Evolutionary conservation across 2,329 filamentous ascomycete species (phyloP), one percentile per base, ranked within the genome.

Genomic region (Gaeumannomyces sp.): DNA sequence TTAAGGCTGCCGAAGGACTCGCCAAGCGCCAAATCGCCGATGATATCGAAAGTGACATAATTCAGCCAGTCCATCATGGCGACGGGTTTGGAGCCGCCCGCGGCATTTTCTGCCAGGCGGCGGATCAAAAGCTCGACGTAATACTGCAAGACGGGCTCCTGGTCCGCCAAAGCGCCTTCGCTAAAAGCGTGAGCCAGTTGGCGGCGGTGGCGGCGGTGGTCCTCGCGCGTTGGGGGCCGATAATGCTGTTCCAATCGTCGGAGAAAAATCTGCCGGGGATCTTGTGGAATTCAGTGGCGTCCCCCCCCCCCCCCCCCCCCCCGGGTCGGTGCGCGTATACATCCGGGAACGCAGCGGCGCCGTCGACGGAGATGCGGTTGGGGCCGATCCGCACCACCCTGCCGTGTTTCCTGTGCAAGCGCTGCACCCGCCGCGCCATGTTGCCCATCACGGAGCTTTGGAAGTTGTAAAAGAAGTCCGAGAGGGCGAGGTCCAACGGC

Each of bases 381-480:
- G 79, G 79, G 5, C 72, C 73, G 60, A 80, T 68, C 29, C 80
- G 76, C 29, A 82, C 79, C 2, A 81, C 73, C 4, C 71, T 70
- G 19, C 80, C 80, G 67, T 79, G 78, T 29, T 70, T 69, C 11
- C 71, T 65, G 68, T 79, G 72, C 59, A 75, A 64, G 25, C 66
- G 59, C 65, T 67, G 65, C n/a, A 68, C 63, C 31, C 33, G 45
- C 10, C 14, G 29, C 22, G 27, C 57, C 5, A 33, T 58, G 6
- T n/a, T 11, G 31, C 62, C 62, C 10, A 16, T 27, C 16, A 38
- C 28, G n/a, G 4, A n/a, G 27, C 5, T 14, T 2, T 1, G 11
- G 25, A 16, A 29, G 57, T 29, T 45, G 35, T 31, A n/a, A 4
- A 53, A 33, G 22, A 64, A n/a, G 56, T 50, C 58, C 8, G 62